phyloP scores from a whole-genome alignment of 306 rosid genomes.

The Medicago truncatula region DNA sequence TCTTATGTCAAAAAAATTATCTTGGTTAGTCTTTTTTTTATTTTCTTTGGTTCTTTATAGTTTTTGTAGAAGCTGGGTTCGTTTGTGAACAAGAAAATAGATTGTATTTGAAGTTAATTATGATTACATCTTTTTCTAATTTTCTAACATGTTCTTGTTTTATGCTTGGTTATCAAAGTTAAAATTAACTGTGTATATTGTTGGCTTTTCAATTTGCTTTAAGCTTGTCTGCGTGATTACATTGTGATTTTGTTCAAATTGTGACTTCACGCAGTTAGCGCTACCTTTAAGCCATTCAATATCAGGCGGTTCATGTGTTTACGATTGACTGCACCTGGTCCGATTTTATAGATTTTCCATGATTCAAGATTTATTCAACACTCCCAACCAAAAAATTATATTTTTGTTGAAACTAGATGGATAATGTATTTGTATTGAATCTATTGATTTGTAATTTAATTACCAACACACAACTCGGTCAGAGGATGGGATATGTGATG shows the following conservation, averaged over 20 bases:
- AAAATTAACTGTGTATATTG: too few species aligned
- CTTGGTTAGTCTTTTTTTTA: background rate
- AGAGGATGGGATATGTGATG: background rate
- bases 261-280: too few species aligned
- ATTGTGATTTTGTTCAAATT: too few species aligned
- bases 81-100: constrained; percentile 13
- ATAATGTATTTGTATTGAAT: background rate
- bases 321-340: too few species aligned
- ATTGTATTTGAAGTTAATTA: background rate
- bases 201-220: too few species aligned
- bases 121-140: too few species aligned
- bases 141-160: background rate
- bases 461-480: background rate
- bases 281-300: too few species aligned
- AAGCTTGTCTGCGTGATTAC: too few species aligned
- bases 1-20: background rate
- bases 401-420: background rate
- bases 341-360: background rate
- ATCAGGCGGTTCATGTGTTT: too few species aligned
- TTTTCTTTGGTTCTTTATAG: background rate
- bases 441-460: background rate
- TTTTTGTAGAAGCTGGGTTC: constrained; percentile 1
- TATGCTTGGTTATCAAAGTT: background rate
- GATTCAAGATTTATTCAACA: background rate
- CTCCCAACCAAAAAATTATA: background rate